Evolutionary conservation across 2,329 filamentous ascomycete genomes (phyloP), one percentile per base, ranked within the genome.

Genomic region (Colletotrichum filicis): DNA sequence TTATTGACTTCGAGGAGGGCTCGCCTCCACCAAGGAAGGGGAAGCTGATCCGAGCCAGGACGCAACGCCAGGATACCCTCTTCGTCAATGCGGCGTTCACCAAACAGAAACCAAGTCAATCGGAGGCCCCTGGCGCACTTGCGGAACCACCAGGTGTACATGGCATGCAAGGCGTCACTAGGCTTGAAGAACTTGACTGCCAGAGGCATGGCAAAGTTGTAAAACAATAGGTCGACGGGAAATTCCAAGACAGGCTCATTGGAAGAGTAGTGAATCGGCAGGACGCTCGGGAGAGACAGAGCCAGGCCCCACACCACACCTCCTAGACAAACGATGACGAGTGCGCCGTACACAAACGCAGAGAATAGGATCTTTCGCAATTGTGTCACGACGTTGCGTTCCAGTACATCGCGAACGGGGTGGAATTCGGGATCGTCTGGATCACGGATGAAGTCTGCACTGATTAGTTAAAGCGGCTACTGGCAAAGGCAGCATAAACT

Each of bases 341-440:
- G 85, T 0, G 94, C 95, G 42, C 97, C 97, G 78, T 99, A 99
- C 2, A 99, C 95, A 69, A 98, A 91, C 19, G 95, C 97, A 74
- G 95, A 98, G 79, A 98, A 98, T 2, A 95, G 89, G 61, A 99
- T 99, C 84, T 99, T 99, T 68, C 96, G 92, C 42, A 99, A 89
- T 82, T 99, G 97, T 0, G 95, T 98, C 14, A 93, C 92, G 61
- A 99, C 93, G 77, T 93, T 97, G 42, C 97, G 92, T 82, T 99
- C 97, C 22, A 99, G 89, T 14, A 99, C 97, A 82, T 99, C 97
- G 49, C 97, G 94, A 5, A 99, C 96, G 0, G 97, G 97, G 80
- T 99, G 97, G 82, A 99, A 99, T 14, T 97, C 98, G 9, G 97
- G 97, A 82, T 99, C 97, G 81, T 99, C 97, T 7, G 97, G 97